Evolutionary conservation across 257 asterid genomes (phyloP), one percentile per base, ranked within the genome.

Genomic region (Mentha longifolia): DNA sequence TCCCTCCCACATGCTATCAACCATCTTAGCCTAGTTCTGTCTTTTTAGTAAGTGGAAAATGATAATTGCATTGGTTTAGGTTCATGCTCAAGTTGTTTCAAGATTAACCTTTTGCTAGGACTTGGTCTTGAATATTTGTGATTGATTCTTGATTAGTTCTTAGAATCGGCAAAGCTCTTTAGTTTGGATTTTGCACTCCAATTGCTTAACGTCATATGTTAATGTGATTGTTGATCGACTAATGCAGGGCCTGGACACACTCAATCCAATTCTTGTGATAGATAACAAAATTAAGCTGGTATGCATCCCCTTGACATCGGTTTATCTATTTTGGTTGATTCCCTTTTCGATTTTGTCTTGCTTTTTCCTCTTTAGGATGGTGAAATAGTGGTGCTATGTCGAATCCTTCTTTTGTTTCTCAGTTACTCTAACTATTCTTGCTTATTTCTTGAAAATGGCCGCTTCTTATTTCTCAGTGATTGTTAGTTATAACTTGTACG

Each of bases 221-320:
- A 31, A 49, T 47, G 47, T 60, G 60, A 28, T 72, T 51, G 12
- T 33, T 60, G 47, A 42, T 71, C 30, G 31, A 74, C 70, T 72
- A n/a, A 52, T 78, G 88, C 91, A 92, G 96, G 96, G 91, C 35
- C 72, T 92, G 78, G 96, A 92, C 80, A 88, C 97, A 6, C 70
- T 80, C 79, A 90, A 88, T 74, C 98, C 97, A n/a, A 81, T 91
- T 78, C 72, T 91, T 68, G 63, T 72, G 16, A 91, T 93, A 62
- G 94, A 93, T 72, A 80, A 79, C 78, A 91, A 93, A 70, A 81
- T 93, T 65, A 91, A 90, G 85, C 79, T 93, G 95, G 98, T 91
- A 77, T n/a, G 22, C 28, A 7, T 15, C 28, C 45, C 50, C 25
- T 42, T 50, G 5, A 54, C 42, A 9, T 1, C 67, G 11, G 10